A percentile compares a stretch with the other conserved stretches of the same genome.
phyloP scores from a whole-genome alignment of 2,329 filamentous ascomycete species.

The Cladosporium oxysporum region DNA sequence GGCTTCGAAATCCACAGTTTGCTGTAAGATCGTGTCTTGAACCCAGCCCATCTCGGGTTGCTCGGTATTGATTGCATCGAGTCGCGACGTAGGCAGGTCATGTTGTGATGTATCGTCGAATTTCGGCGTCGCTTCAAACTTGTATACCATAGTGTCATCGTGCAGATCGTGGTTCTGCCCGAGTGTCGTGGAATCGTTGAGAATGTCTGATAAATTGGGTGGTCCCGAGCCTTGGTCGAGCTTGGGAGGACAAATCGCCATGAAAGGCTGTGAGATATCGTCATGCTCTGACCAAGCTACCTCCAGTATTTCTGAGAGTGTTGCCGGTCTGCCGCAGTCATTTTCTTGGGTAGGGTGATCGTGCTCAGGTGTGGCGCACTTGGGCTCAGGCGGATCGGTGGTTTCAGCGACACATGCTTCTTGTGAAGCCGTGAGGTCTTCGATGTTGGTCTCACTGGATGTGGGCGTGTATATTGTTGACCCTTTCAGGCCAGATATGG shows the following conservation, averaged over 20 bases:
- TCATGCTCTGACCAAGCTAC: not conserved
- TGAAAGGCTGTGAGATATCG: not conserved
- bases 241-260: slow-evolving; percentile 1
- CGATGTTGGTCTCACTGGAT: slow-evolving; percentile 6
- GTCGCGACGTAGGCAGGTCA: not conserved
- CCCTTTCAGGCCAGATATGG: not conserved
- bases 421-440: not conserved
- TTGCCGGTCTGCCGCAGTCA: not conserved
- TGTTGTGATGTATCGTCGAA: not conserved
- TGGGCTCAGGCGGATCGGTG: not conserved
- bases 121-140: not conserved
- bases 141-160: not conserved
- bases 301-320: not conserved
- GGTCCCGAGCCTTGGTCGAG: not conserved
- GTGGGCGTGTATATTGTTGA: not conserved
- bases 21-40: not conserved
- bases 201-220: not conserved
- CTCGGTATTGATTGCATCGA: not conserved
- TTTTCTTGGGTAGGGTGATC: not conserved
- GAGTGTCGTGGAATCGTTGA: not conserved
- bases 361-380: not conserved
- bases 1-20: not conserved
- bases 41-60: not conserved
- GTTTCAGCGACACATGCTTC: not conserved
- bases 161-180: not conserved